Conservation (phyloP, 345 rosid genomes). For the Cardamine occulta region DNA sequence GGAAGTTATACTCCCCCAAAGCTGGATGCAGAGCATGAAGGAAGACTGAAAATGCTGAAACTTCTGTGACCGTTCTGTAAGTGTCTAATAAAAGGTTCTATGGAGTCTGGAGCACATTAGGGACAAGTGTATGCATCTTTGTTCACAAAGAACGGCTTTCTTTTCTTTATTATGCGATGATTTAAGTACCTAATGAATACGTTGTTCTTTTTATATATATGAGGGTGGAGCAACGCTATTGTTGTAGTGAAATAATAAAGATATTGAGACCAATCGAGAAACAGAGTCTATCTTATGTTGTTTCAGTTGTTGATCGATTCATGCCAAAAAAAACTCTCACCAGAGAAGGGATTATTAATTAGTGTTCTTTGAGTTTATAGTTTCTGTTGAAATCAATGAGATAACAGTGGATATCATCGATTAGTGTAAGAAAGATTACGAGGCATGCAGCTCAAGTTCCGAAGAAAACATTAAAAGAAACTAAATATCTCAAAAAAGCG, state of each 20-base stretch:
- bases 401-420: too few relatives aligned
- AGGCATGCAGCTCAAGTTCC: neutral
- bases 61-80: constrained; percentile 55
- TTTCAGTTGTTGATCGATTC: neutral
- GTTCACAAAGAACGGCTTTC: constrained; percentile 2
- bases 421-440: neutral
- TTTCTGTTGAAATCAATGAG: neutral
- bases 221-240: constrained; percentile 19
- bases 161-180: neutral
- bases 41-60: constrained; percentile 71
- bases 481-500: neutral
- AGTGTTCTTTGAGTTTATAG: neutral
- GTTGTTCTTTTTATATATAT: neutral
- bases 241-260: neutral
- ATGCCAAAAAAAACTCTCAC: neutral
- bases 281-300: neutral
- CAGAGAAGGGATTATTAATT: neutral
- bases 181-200: neutral
- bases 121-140: neutral
- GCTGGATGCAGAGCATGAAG: constrained; percentile 81
- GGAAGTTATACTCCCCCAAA: constrained; percentile 83
- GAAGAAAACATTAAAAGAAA: neutral
- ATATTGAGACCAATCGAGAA: neutral
- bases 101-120: constrained; percentile 7
- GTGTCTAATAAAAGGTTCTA: constrained; percentile 28